A percentile compares a stretch with the other conserved stretches of the same genome.
Conservation (phyloP, 179 eudicot genomes). For the Monotropa hypopitys region DNA sequence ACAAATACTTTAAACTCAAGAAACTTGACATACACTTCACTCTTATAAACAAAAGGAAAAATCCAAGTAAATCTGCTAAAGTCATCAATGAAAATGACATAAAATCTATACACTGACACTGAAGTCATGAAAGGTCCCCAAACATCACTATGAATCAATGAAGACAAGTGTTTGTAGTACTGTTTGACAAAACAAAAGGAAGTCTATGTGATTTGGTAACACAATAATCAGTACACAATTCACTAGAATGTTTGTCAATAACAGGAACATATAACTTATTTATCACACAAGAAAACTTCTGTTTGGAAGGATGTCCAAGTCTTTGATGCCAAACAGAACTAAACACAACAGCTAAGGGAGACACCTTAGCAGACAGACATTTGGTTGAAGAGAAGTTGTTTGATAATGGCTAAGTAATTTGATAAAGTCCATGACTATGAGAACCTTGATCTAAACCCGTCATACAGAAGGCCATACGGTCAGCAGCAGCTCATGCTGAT, state of each 20-base stretch:
- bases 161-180: neutral
- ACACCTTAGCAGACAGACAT: fast-evolving
- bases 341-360: no score
- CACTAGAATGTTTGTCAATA: neutral
- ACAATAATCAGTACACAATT: neutral
- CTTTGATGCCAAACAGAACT: neutral
- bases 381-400: fast-evolving
- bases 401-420: neutral
- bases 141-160: neutral
- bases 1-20: no score
- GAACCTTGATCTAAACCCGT: neutral
- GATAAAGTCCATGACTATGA: neutral
- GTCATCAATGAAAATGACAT: neutral
- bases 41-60: neutral
- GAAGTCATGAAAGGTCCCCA: no score
- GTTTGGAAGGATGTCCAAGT: neutral
- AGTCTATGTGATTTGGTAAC: neutral
- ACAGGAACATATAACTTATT: neutral
- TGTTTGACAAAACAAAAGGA: neutral
- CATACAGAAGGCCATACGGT: no score
- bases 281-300: neutral
- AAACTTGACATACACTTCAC: neutral
- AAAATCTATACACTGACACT: no score
- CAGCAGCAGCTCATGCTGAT: no score
- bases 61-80: neutral